Percentiles rank a stretch among this genome's conserved stretches.
phyloP scores from a whole-genome alignment of 352 stramenopile genomes.

The Phytophthora sp. region DNA sequence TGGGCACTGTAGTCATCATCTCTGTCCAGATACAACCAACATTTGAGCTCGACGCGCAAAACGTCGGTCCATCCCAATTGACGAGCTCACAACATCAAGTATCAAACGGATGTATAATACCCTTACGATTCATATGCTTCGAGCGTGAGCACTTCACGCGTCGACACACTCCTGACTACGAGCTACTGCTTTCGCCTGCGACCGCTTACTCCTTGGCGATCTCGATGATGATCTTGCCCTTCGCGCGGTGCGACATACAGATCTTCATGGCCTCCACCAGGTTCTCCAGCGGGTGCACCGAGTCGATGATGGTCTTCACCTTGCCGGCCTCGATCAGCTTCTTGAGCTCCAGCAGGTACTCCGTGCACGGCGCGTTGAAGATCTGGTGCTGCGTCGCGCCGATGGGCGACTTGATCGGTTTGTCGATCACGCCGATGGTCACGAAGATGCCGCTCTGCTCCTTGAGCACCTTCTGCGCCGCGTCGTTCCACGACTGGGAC shows the following conservation, averaged over 20 bases:
- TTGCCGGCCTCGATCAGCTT: conserved; percentile 1
- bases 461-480: conserved; percentile 46
- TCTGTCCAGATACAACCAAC: too few relatives aligned
- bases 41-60: too few relatives aligned
- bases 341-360: conserved; percentile 39
- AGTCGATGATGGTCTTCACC: conserved; percentile 53
- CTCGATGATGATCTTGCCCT: conserved; percentile 74
- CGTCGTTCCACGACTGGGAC: conserved; percentile 36
- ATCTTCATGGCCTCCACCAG: conserved; percentile 54
- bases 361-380: conserved; percentile 10
- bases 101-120: too few relatives aligned
- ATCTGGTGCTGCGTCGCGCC: conserved; percentile 32
- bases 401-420: conserved; percentile 59
- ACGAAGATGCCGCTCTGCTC: conserved; percentile 36
- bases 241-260: conserved; percentile 55
- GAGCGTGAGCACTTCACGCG: background rate
- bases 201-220: conserved; percentile 35
- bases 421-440: conserved; percentile 34
- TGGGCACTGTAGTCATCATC: too few relatives aligned
- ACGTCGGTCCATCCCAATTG: too few relatives aligned
- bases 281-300: conserved; percentile 58
- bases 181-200: background rate
- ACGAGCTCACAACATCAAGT: too few relatives aligned
- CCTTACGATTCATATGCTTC: background rate
- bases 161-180: background rate